A percentile compares a stretch with the other conserved stretches of the same genome.
These are phyloP conservation scores for Suillus spraguei DNA, from an alignment of 768 basidiomycete genomes.

Conservation along the genomic window DNA sequence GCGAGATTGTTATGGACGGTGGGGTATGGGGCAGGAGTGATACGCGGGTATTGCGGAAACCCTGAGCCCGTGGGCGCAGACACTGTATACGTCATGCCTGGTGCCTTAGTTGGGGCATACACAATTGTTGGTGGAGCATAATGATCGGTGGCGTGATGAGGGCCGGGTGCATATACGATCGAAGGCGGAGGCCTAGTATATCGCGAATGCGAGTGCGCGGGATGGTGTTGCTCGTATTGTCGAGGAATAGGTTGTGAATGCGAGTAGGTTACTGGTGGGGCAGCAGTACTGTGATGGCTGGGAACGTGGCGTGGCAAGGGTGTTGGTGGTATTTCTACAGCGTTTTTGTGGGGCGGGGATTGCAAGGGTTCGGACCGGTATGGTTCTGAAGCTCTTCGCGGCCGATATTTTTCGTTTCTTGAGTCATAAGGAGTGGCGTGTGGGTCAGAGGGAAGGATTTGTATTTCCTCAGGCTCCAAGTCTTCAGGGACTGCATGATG, in stretches of 20 bases:
- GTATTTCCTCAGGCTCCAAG: conserved; percentile 61
- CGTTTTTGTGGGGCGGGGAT: conserved; percentile 21
- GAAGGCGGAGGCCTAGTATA: conserved; percentile 48
- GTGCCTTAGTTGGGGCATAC: conserved; percentile 55
- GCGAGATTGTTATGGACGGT: conserved; percentile 38
- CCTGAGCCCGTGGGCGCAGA: conserved; percentile 52
- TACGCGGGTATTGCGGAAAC: conserved; percentile 43
- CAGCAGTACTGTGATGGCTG: conserved; percentile 22
- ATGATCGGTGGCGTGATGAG: conserved; percentile 45
- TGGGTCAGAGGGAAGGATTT: conserved; percentile 55
- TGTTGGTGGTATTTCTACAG: conserved; percentile 37
- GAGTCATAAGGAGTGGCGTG: conserved; percentile 37
- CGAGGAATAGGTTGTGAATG: conserved; percentile 44
- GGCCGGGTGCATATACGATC: conserved; percentile 59
- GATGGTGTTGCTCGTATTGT: conserved; percentile 33
- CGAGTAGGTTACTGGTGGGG: conserved; percentile 36
- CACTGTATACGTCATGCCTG: conserved; percentile 70
- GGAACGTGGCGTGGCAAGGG: conserved; percentile 34
- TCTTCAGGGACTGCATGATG: conserved; percentile 26
- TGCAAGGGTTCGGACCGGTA: conserved; percentile 25
- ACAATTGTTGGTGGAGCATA: conserved; percentile 65
- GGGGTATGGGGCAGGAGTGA: conserved; percentile 45
- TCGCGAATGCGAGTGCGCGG: conserved; percentile 40
- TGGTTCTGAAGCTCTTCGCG: conserved; percentile 33
- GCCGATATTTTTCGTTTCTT: conserved; percentile 28